Evolutionary conservation across 148 eudicot genomes (phyloP).

Genomic region (Chenopodium suecicum): DNA sequence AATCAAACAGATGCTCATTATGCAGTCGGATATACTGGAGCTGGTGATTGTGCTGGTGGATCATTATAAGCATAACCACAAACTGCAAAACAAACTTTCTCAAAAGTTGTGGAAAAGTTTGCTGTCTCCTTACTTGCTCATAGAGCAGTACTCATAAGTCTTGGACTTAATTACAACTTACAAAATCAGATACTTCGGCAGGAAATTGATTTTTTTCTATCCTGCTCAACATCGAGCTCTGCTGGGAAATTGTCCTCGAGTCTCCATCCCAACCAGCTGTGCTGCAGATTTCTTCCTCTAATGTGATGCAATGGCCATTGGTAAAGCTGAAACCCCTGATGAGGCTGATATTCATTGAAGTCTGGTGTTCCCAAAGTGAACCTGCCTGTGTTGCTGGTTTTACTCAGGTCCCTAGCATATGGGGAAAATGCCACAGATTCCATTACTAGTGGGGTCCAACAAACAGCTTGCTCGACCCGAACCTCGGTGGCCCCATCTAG

Average conservation of each 20-base stretch:
- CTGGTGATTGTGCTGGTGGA: slow-evolving; percentile 36
- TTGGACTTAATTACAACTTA: slow-evolving; percentile 31
- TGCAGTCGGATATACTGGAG: slow-evolving; percentile 31
- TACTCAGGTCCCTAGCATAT: slow-evolving; percentile 32
- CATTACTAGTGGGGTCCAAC: slow-evolving; percentile 38
- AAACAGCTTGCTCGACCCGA: slow-evolving; percentile 42
- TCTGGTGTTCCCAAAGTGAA: slow-evolving; percentile 35
- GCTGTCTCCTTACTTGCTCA: slow-evolving; percentile 43
- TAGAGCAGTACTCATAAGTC: slow-evolving; percentile 38
- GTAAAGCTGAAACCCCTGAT: slow-evolving; percentile 47
- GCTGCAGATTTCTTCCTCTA: slow-evolving; percentile 39
- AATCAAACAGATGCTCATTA: slow-evolving; percentile 29
- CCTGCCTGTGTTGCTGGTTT: slow-evolving; percentile 37
- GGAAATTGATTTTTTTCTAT: slow-evolving; percentile 25
- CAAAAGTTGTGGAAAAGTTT: slow-evolving; percentile 33
- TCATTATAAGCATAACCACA: slow-evolving; percentile 50
- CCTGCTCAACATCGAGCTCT: slow-evolving; percentile 31
- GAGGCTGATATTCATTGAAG: slow-evolving; percentile 43
- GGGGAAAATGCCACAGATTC: slow-evolving; percentile 32
- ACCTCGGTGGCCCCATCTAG: slow-evolving; percentile 41
- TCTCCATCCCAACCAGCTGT: slow-evolving; percentile 38
- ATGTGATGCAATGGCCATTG: slow-evolving; percentile 26
- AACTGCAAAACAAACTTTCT: slow-evolving; percentile 39
- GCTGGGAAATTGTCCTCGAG: slow-evolving; percentile 35
- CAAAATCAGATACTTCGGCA: slow-evolving; percentile 27